These are phyloP conservation scores for Dioscorea zingiberensis DNA, from an alignment of 106 monocot species.

Conservation along the genomic window DNA sequence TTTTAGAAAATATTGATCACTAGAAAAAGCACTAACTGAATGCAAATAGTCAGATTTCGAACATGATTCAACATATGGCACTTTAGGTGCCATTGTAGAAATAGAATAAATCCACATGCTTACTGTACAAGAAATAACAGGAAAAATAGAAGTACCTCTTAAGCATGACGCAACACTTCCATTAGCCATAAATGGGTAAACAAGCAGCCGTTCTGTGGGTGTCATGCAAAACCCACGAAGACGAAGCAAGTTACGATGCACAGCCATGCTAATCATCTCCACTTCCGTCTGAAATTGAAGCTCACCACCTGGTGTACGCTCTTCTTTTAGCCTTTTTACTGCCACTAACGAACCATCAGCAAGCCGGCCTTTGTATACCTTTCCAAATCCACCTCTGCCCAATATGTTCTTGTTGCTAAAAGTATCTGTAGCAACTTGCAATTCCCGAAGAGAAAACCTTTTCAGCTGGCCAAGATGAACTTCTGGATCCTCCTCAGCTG, in stretches of 20 bases:
- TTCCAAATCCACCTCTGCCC: conserved; percentile 94
- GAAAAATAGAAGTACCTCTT: conserved; percentile 36
- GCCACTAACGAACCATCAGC: conserved; percentile 82
- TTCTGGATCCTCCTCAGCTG: conserved; percentile 96
- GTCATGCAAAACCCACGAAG: conserved; percentile 84
- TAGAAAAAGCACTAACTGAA: too few relatives aligned
- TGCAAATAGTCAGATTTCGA: too few relatives aligned
- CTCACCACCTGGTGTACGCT: conserved; percentile 62
- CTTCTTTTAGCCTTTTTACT: conserved; percentile 81
- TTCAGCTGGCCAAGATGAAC: conserved; percentile 91
- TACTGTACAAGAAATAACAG: too few relatives aligned
- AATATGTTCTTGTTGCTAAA: conserved; percentile 84
- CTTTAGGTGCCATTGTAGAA: too few relatives aligned
- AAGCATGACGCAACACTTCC: conserved; percentile 79
- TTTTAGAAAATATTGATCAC: too few relatives aligned
- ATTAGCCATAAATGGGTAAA: conserved; percentile 80
- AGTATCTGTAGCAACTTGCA: conserved; percentile 87
- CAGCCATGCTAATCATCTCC: conserved; percentile 80
- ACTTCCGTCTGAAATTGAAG: conserved; percentile 80
- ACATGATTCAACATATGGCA: too few relatives aligned
- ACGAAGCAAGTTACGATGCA: conserved; percentile 60
- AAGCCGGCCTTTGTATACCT: conserved; percentile 85
- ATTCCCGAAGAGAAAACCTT: conserved; percentile 79
- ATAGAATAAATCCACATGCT: not conserved
- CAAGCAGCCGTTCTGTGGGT: conserved; percentile 61